Conservation (phyloP, 768 basidiomycete genomes). For the Tylopilus rubrobrunneus region DNA sequence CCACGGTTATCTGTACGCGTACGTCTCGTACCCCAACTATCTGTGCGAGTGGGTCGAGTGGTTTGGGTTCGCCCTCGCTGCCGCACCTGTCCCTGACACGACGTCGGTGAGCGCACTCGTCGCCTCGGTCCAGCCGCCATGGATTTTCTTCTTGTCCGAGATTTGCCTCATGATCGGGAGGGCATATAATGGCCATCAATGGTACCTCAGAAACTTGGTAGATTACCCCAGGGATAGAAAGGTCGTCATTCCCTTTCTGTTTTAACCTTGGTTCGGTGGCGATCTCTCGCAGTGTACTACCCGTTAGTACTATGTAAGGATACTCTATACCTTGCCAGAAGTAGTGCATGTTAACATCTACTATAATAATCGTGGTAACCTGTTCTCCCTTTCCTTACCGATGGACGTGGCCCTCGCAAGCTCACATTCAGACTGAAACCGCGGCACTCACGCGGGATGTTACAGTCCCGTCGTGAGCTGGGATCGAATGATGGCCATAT, state of each 20-base stretch:
- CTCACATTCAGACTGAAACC: too few species aligned
- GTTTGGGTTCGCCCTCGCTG: slow-evolving; percentile 80
- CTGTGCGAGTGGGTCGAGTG: slow-evolving; percentile 95
- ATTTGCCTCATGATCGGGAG: slow-evolving; percentile 77
- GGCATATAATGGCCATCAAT: slow-evolving; percentile 75
- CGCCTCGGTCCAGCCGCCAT: slow-evolving; percentile 61
- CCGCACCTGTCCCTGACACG: slow-evolving; percentile 45
- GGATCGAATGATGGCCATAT: too few species aligned
- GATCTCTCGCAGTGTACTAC: background rate
- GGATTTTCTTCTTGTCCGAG: slow-evolving; percentile 74
- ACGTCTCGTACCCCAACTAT: slow-evolving; percentile 91
- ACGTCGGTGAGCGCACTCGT: slow-evolving; percentile 37
- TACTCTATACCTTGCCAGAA: background rate
- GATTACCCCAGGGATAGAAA: slow-evolving; percentile 80
- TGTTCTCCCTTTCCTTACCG: too few species aligned
- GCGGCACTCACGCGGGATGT: too few species aligned
- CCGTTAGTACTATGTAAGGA: background rate
- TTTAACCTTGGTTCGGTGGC: slow-evolving; percentile 33
- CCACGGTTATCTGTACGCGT: slow-evolving; percentile 68
- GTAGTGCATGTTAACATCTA: too few species aligned
- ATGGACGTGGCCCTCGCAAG: too few species aligned
- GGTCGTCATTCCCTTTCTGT: slow-evolving; percentile 74
- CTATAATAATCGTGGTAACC: too few species aligned
- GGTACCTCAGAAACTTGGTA: slow-evolving; percentile 79
- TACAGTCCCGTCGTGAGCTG: too few species aligned